Conservation (phyloP, 2,329 filamentous ascomycete genomes). For the Fusarium protoensiforme region DNA sequence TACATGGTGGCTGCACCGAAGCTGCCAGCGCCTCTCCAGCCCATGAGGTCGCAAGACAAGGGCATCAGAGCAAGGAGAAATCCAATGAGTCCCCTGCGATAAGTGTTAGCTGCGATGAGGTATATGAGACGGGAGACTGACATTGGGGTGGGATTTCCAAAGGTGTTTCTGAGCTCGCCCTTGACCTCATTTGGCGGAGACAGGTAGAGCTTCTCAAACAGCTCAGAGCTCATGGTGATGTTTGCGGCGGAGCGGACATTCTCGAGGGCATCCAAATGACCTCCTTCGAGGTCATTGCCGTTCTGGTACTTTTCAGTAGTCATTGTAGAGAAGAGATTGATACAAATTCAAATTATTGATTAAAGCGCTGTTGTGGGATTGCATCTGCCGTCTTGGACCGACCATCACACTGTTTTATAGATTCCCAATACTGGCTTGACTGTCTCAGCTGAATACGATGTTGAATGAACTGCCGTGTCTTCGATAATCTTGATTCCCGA, state of each 20-base stretch:
- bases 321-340: neutral
- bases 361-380: neutral
- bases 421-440: neutral
- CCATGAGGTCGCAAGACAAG: slow-evolving; percentile 64
- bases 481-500: neutral
- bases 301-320: neutral
- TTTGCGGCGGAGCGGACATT: slow-evolving; percentile 43
- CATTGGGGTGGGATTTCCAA: slow-evolving; percentile 72
- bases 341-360: neutral
- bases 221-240: slow-evolving; percentile 63
- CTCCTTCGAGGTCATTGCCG: neutral
- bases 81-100: slow-evolving; percentile 60
- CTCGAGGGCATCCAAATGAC: neutral
- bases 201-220: slow-evolving; percentile 72
- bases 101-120: neutral
- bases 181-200: slow-evolving; percentile 61
- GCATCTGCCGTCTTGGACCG: neutral
- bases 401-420: neutral
- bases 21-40: slow-evolving; percentile 63
- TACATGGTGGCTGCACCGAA: slow-evolving; percentile 61
- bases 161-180: slow-evolving; percentile 63
- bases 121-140: slow-evolving; percentile 32
- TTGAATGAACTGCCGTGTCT: neutral
- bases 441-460: neutral
- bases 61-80: slow-evolving; percentile 62